Conservation (phyloP, 2,329 filamentous ascomycete genomes). For the Didymella keratinophila region DNA sequence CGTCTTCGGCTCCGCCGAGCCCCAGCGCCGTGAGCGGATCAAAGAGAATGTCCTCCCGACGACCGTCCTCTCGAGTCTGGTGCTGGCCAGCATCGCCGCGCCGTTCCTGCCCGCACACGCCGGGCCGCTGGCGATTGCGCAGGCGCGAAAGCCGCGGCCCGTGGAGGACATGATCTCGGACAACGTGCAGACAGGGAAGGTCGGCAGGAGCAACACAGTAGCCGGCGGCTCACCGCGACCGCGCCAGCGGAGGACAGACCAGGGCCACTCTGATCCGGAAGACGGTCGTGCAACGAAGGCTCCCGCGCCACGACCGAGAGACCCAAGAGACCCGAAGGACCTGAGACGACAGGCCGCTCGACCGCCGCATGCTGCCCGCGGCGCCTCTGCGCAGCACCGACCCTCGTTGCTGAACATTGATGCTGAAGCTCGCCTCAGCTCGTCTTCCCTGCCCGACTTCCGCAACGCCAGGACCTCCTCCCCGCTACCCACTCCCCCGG, state of each 20-base stretch:
- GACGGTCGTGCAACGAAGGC: slow-evolving; percentile 49
- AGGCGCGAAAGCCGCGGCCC: slow-evolving; percentile 77
- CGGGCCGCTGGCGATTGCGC: slow-evolving; percentile 80
- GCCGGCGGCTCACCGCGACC: slow-evolving; percentile 55
- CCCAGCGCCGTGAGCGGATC: slow-evolving; percentile 74
- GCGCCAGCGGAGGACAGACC: slow-evolving; percentile 52
- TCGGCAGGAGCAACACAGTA: slow-evolving; percentile 74
- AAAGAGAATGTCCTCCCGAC: slow-evolving; percentile 83
- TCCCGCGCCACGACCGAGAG: slow-evolving; percentile 43
- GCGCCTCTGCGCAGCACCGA: slow-evolving; percentile 47
- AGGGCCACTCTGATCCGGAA: slow-evolving; percentile 50
- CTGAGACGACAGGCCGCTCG: slow-evolving; percentile 40
- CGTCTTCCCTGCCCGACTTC: slow-evolving; percentile 71
- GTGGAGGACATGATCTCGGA: slow-evolving; percentile 69
- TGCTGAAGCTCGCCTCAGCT: slow-evolving; percentile 70
- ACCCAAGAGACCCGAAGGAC: slow-evolving; percentile 40
- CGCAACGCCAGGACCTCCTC: slow-evolving; percentile 59
- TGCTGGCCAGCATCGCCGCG: slow-evolving; percentile 77
- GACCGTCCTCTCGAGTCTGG: slow-evolving; percentile 80
- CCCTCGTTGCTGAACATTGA: slow-evolving; percentile 62
- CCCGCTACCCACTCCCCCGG: slow-evolving; percentile 49
- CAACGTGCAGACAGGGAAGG: slow-evolving; percentile 62
- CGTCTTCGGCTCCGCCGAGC: slow-evolving; percentile 79
- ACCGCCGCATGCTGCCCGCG: slow-evolving; percentile 30
- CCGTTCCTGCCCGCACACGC: slow-evolving; percentile 80